Conservation (phyloP, 2,329 filamentous ascomycete genomes). For the Nothophoma quercina region DNA sequence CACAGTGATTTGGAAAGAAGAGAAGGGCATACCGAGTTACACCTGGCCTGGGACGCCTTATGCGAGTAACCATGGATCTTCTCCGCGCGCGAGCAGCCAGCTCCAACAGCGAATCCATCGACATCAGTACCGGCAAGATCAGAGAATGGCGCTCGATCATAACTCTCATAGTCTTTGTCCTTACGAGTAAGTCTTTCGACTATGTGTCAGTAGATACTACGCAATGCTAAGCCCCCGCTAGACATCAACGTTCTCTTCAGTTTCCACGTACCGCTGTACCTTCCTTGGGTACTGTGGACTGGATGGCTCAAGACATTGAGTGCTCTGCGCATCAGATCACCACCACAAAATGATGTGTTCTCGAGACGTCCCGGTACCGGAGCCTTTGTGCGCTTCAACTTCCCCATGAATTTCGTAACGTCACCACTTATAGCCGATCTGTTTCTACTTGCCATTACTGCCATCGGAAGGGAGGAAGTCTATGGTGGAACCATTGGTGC, state of each 20-base stretch:
- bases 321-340: conserved; percentile 62
- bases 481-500: conserved; percentile 72
- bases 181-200: conserved; percentile 67
- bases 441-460: conserved; percentile 72
- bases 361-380: conserved; percentile 39
- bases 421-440: conserved; percentile 75
- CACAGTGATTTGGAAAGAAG: background rate
- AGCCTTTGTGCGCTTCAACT: conserved; percentile 59
- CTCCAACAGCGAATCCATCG: background rate
- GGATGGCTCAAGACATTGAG: conserved; percentile 55
- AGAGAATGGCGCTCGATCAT: conserved; percentile 73
- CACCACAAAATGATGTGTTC: conserved; percentile 38
- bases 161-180: conserved; percentile 72
- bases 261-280: conserved; percentile 68
- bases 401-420: conserved; percentile 75
- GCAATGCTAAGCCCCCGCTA: conserved; percentile 39
- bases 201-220: background rate
- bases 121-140: conserved; percentile 60
- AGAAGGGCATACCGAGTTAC: background rate
- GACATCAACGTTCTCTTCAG: conserved; percentile 75
- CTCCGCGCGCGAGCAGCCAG: conserved; percentile 4
- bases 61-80: background rate
- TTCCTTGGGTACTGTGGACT: conserved; percentile 62
- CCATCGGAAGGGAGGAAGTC: conserved; percentile 72
- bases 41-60: background rate